Evolutionary conservation across 1,284 basidiomycete genomes (phyloP), one percentile per base, ranked within the genome.

Genomic region (Ceraceosorus guamensis): DNA sequence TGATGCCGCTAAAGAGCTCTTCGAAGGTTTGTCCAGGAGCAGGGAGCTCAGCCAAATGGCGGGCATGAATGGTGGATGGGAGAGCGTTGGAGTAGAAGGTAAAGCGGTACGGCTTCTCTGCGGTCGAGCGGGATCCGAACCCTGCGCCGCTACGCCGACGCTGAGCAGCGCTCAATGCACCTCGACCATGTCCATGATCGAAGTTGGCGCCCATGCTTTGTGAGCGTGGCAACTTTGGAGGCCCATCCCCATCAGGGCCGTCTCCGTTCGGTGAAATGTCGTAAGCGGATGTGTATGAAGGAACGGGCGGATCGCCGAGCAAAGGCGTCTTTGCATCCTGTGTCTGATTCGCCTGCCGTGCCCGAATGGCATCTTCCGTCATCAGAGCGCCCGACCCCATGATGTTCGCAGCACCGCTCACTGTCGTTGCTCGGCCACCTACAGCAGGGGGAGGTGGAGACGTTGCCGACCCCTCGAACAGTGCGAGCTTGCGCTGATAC

Each of bases 81-180:
- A 96, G 80, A 1, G 88, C 83, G 72, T 97, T 98, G 14, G 91
- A 96, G 78, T 98, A 99, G 79, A 98, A 98, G 0, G 93, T 97
- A 79, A 98, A 98, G 35, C 95, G 84, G 75, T 97, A 98, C 6
- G 92, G 93, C 72, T 91, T 70, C 34, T 75, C 72, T 5, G 34
- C 32, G 3, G 44, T 43, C 24, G 8, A 8, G 37, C 37, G 37
- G 8, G 37, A 8, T 8, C 37, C 37, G n/a, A 41, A 41, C 8
- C 8, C 37, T n/a, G 37, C n/a, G 8, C 8, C n/a, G 37, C n/a
- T 41, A n/a, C 37, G 37, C 8, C 37, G 37, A 8, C 37, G 37
- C 8, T n/a, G n/a, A n/a, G n/a, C n/a, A n/a, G n/a, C n/a, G n/a
- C n/a, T n/a, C n/a, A n/a, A n/a, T n/a, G n/a, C n/a, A n/a, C n/a